Conservation (phyloP, 2,329 filamentous ascomycete genomes). For the Botrytis fabae region DNA sequence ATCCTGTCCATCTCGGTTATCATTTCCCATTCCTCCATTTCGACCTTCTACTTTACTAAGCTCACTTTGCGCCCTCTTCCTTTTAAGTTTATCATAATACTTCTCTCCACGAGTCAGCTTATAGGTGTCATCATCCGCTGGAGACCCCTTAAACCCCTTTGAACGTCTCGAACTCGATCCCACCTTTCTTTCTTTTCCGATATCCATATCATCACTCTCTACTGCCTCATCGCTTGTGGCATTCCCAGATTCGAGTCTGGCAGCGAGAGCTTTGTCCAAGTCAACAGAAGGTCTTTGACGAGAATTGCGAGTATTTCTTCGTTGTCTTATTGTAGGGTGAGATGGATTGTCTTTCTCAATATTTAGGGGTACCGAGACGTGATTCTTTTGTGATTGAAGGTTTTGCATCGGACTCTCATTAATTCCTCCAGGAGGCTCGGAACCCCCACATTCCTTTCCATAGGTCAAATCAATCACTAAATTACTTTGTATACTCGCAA, state of each 20-base stretch:
- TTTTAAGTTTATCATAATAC: not conserved
- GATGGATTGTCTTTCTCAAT: not conserved
- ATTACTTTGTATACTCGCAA: not conserved
- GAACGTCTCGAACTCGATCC: not conserved
- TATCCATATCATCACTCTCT: not conserved
- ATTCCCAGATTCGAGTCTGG: not conserved
- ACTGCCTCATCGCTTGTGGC: not conserved
- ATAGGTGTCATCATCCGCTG: not conserved
- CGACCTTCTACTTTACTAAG: not conserved
- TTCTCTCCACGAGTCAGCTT: not conserved
- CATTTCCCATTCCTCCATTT: too few species aligned
- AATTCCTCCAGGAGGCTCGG: not conserved
- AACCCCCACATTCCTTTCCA: not conserved
- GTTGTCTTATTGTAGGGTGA: not conserved
- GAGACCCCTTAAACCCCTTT: not conserved
- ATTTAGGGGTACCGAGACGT: not conserved
- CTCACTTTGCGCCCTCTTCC: not conserved
- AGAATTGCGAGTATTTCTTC: constrained; percentile 1
- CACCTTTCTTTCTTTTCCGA: not conserved
- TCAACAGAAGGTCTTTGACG: not conserved
- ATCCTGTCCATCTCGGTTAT: not conserved
- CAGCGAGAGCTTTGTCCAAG: not conserved
- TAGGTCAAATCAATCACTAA: not conserved
- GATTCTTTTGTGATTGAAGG: not conserved
- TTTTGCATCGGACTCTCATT: not conserved